Evolutionary conservation across 257 asterid genomes (phyloP), one percentile per base, ranked within the genome.

Genomic region (Jacaranda copaia): DNA sequence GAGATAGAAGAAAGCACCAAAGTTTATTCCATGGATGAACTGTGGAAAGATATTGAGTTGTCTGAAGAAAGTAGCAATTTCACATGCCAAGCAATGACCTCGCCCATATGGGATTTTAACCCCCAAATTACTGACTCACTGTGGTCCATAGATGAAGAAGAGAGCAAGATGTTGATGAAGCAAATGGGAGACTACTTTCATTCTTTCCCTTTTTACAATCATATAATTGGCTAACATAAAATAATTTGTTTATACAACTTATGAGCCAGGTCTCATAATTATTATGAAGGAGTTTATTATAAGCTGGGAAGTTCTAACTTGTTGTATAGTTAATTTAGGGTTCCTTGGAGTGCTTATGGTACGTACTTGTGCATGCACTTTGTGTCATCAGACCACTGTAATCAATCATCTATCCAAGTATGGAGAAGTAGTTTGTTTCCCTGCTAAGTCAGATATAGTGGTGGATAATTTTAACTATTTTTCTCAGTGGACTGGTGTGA

Each of bases 31-130:
- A 81, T 89, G 93, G 98, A 94, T 77, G 98, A 94, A 70, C 88
- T 94, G 71, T 94, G 97, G 98, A 91, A 88, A 70, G 97, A 92
- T 72, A 87, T 92, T 36, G 97, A 88, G 71, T 39, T 87, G 55
- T 81, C 81, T 2, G 91, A 90, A 76, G 96, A 76, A 19, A 78
- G 72, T 52, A 77, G 63, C 71, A 83, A 68, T 15, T 78, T 82
- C 68, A 69, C 84, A 19, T 3, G 40, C 65, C 88, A 80, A 76
- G 62, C 77, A 45, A 59, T 88, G 84, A 84, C 77, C 57, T 84
- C 92, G 32, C 88, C 93, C 4, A 19, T 77, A 25, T 91, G 98
- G 98, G 92, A 91, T 75, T 85, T 87, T 70, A 79, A 63, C 59
- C 81, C 89, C 12, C 32, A 0, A 25, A 25, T 25, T 25, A 63